These are phyloP conservation scores for Hypericum androsaemum DNA, from an alignment of 345 rosid genomes.

Conservation along the genomic window DNA sequence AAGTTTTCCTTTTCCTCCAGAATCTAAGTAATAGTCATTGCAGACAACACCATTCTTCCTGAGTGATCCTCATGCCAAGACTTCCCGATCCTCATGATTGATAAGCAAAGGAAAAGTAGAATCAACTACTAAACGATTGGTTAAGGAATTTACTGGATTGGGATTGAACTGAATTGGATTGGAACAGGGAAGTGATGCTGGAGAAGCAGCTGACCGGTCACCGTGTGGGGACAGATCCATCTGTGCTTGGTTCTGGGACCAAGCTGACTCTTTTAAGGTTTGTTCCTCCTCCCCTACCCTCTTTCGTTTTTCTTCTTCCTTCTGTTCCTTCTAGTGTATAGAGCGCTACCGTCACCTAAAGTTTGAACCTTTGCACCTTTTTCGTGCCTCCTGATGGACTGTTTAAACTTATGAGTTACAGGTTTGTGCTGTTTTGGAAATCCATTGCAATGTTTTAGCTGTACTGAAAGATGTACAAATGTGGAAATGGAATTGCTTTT, in stretches of 20 bases:
- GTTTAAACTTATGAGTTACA: slow-evolving; percentile 96
- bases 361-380: slow-evolving; percentile 4
- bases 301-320: too few relatives aligned
- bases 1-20: too few relatives aligned
- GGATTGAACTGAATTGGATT: slow-evolving; percentile 8
- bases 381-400: slow-evolving; percentile 95
- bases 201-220: slow-evolving; percentile 98
- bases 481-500: background rate
- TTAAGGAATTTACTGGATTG: background rate
- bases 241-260: slow-evolving; percentile 96
- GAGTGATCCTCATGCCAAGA: too few relatives aligned
- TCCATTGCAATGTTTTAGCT: background rate
- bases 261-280: slow-evolving; percentile 65
- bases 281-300: slow-evolving; percentile 1
- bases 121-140: too few relatives aligned
- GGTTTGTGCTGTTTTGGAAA: slow-evolving; percentile 31
- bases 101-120: too few relatives aligned
- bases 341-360: too few relatives aligned
- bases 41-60: too few relatives aligned
- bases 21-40: too few relatives aligned
- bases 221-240: slow-evolving; percentile 86
- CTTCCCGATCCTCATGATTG: too few relatives aligned
- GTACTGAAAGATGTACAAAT: background rate
- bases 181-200: slow-evolving; percentile 75
- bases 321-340: too few relatives aligned